A percentile compares a stretch with the other conserved stretches of the same genome.
phyloP scores from a whole-genome alignment of 1,284 basidiomycete species.

The Leccinum pachyderme region DNA sequence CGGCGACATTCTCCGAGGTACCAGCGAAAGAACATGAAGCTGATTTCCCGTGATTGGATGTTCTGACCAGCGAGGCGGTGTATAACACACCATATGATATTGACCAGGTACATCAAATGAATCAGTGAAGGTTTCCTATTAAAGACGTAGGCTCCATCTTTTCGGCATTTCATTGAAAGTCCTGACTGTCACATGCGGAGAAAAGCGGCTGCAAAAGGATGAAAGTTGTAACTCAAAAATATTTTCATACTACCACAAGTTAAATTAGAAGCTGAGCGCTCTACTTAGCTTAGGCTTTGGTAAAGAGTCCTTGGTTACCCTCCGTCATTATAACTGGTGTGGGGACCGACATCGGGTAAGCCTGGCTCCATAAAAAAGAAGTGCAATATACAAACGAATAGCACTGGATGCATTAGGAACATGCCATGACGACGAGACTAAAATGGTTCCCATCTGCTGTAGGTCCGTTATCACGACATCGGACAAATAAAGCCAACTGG shows the following conservation, averaged over 20 bases:
- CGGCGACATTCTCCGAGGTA: background rate
- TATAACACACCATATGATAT: conserved; percentile 14
- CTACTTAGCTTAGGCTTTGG: background rate
- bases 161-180: conserved; percentile 11
- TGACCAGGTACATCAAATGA: conserved; percentile 25
- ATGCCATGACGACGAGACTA: conserved; percentile 20
- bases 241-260: conserved; percentile 7
- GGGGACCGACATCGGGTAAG: background rate
- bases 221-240: conserved; percentile 1
- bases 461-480: conserved; percentile 17
- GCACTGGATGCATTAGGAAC: conserved; percentile 2
- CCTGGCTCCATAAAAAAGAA: background rate
- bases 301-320: background rate
- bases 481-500: conserved; percentile 8
- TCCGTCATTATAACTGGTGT: background rate
- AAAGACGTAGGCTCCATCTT: conserved; percentile 5
- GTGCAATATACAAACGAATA: background rate
- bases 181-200: conserved; percentile 19
- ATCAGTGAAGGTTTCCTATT: conserved; percentile 16
- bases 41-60: conserved; percentile 5
- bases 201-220: conserved; percentile 12
- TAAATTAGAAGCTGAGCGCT: background rate
- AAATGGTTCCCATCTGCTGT: conserved; percentile 6
- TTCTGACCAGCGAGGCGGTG: conserved; percentile 14
- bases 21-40: background rate